Evolutionary conservation across 164 flowering plant genomes (phyloP).

Genomic region (Nymphaea thermarum): DNA sequence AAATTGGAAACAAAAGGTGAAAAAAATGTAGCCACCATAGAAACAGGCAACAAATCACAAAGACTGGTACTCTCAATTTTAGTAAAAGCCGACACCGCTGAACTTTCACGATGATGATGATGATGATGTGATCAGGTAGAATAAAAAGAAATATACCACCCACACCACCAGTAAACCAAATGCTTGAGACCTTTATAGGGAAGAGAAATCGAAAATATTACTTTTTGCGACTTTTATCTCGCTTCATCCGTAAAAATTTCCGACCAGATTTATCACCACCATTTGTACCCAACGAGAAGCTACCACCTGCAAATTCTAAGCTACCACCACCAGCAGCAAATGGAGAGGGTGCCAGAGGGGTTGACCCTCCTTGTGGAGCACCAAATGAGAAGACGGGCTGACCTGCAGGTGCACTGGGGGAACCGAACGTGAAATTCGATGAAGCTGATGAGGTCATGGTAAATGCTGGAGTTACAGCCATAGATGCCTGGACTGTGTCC

Average conservation of each 20-base stretch:
- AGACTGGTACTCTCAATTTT: neutral
- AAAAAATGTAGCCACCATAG: too few relatives aligned
- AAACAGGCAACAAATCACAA: too few relatives aligned
- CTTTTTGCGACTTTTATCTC: conserved; percentile 15
- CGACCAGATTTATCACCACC: conserved; percentile 21
- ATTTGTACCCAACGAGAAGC: conserved; percentile 23
- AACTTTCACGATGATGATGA: too few relatives aligned
- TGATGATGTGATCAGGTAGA: too few relatives aligned
- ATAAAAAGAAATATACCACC: neutral
- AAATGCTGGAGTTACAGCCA: conserved; percentile 21
- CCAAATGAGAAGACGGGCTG: conserved; percentile 43
- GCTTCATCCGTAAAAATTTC: conserved; percentile 10
- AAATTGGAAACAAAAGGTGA: neutral
- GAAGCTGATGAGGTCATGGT: conserved; percentile 23
- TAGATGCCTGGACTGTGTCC: conserved; percentile 50
- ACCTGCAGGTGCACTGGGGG: conserved; percentile 19
- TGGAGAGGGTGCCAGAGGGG: conserved; percentile 37
- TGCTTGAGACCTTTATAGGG: neutral
- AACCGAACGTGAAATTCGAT: conserved; percentile 29
- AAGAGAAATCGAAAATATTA: conserved; percentile 2
- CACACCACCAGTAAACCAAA: neutral
- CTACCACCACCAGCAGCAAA: conserved; percentile 45
- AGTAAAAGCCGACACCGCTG: neutral
- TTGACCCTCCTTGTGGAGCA: conserved; percentile 28
- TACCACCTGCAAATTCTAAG: conserved; percentile 25